Conservation (phyloP, 495 filamentous ascomycete species). For the Aspergillus baeticus region DNA sequence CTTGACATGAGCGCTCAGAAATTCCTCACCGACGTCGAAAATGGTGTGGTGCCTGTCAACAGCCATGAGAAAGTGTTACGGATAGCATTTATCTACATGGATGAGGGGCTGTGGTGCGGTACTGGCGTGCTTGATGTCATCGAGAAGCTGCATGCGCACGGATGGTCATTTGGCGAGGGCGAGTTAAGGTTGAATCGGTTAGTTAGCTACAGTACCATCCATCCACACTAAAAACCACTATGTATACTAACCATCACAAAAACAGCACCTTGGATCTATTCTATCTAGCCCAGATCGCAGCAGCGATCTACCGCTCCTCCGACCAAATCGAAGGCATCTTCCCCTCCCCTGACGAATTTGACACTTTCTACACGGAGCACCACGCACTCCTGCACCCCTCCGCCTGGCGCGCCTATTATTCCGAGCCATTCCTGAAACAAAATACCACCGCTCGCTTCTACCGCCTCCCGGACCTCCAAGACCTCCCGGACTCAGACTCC, state of each 20-base stretch:
- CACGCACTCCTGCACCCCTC: conserved; percentile 16
- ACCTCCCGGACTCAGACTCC: conserved; percentile 23
- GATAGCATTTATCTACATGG: conserved; percentile 23
- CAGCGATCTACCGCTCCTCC: conserved; percentile 24
- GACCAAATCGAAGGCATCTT: conserved; percentile 24
- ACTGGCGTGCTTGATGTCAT: conserved; percentile 20
- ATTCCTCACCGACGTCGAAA: conserved; percentile 20
- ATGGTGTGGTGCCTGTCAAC: conserved; percentile 16
- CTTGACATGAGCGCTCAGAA: conserved; percentile 17
- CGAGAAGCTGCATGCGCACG: conserved; percentile 23
- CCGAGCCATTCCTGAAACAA: conserved; percentile 19
- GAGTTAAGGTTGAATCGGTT: conserved; percentile 26
- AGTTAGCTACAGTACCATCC: conserved; percentile 12
- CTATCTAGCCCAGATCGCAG: conserved; percentile 25
- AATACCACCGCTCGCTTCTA: conserved; percentile 23
- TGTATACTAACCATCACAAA: conserved; percentile 11
- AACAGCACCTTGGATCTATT: conserved; percentile 25
- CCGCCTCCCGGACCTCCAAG: conserved; percentile 25
- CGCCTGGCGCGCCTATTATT: conserved; percentile 25
- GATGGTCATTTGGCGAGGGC: conserved; percentile 24
- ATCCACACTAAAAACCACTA: not conserved
- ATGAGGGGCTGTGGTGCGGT: conserved; percentile 19
- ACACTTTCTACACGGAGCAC: conserved; percentile 3
- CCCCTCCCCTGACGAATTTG: not conserved
- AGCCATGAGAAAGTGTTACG: conserved; percentile 21